A percentile compares a stretch with the other conserved stretches of the same genome.
Conservation (phyloP, 2,329 filamentous ascomycete genomes). For the Laburnicola sp. region DNA sequence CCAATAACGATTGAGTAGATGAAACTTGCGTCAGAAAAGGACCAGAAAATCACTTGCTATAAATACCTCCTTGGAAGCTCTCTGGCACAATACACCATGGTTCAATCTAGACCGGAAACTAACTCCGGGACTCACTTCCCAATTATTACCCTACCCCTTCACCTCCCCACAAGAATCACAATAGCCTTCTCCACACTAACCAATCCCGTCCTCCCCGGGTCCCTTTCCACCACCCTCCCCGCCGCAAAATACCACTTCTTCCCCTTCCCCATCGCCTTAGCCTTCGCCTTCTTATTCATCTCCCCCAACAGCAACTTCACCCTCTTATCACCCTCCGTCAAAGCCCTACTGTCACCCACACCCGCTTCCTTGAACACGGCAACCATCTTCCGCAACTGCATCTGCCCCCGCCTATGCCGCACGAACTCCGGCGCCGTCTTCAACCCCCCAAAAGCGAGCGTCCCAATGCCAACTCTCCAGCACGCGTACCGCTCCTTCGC, state of each 20-base stretch:
- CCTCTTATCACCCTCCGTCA: slow-evolving; percentile 12
- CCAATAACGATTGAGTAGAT: too few species aligned
- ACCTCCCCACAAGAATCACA: slow-evolving; percentile 16
- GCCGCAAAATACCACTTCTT: slow-evolving; percentile 16
- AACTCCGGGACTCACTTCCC: too few species aligned
- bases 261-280: slow-evolving; percentile 3
- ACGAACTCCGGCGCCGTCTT: slow-evolving; percentile 10
- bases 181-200: slow-evolving; percentile 18
- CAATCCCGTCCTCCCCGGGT: slow-evolving; percentile 17
- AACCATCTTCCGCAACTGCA: slow-evolving; percentile 19
- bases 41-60: too few species aligned
- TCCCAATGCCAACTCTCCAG: slow-evolving; percentile 15
- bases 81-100: too few species aligned
- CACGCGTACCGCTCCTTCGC: slow-evolving; percentile 15
- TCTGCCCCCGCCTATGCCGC: slow-evolving; percentile 15
- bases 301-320: slow-evolving; percentile 17
- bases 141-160: neutral
- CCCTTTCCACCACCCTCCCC: slow-evolving; percentile 13
- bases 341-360: neutral
- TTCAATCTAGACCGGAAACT: too few species aligned
- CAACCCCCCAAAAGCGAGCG: slow-evolving; percentile 9
- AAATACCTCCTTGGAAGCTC: too few species aligned
- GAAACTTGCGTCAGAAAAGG: too few species aligned
- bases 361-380: slow-evolving; percentile 15
- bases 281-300: slow-evolving; percentile 16